phyloP scores from a whole-genome alignment of 23 red algal genomes.

The Gracilaria caudata region DNA sequence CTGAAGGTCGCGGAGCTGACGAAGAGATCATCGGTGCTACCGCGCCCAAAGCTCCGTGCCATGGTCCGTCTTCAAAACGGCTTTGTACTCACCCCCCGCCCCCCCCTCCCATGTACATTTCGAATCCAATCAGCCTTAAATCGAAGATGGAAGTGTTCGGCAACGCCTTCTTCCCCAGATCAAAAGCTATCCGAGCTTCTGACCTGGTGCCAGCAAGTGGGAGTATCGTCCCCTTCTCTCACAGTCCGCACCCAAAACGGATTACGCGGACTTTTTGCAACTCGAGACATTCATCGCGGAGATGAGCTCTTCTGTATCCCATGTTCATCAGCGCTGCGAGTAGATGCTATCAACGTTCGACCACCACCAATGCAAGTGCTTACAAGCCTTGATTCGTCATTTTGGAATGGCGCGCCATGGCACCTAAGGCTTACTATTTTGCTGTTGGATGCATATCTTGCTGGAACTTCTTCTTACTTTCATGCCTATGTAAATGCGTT shows the following conservation, averaged over 20 bases:
- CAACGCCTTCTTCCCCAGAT: not conserved
- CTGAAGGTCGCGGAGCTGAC: not conserved
- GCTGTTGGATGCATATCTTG: constrained; percentile 49
- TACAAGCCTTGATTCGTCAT: not conserved
- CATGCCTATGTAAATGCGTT: constrained; percentile 27
- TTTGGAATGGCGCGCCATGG: constrained; percentile 54
- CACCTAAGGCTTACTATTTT: constrained; percentile 33
- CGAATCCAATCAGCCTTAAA: not conserved
- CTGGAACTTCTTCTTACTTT: constrained; percentile 21
- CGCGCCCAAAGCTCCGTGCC: not conserved
- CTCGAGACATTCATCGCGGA: constrained; percentile 1
- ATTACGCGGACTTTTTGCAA: constrained; percentile 51
- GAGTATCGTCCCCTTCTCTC: not conserved
- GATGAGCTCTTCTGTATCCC: constrained; percentile 52
- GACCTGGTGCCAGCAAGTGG: not conserved
- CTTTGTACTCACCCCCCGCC: not conserved
- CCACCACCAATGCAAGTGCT: constrained; percentile 36
- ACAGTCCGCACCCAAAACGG: constrained; percentile 30
- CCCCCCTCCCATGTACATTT: not conserved
- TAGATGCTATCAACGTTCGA: not conserved
- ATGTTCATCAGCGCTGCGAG: not conserved
- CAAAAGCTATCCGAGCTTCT: not conserved
- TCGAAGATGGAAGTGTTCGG: not conserved
- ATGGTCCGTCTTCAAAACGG: not conserved
- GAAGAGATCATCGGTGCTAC: not conserved